Percentiles rank a stretch among this genome's conserved stretches.
These are phyloP conservation scores for Penicillium sp. DNA, from an alignment of 2,329 filamentous ascomycete genomes.

Conservation along the genomic window DNA sequence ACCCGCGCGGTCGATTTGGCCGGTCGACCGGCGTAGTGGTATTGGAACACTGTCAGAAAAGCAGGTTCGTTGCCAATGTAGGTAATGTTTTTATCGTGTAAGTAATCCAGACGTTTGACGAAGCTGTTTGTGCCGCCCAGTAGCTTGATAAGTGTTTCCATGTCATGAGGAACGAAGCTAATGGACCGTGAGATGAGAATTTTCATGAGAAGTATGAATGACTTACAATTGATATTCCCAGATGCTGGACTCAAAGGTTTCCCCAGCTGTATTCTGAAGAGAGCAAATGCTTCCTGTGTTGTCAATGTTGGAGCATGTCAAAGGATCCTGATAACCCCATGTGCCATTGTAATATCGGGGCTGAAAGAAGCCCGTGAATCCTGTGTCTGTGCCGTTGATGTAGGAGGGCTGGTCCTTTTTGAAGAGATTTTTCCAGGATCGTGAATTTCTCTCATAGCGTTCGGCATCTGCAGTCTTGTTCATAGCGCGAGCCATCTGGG, in stretches of 20 bases:
- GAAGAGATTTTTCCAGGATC: constrained; percentile 72
- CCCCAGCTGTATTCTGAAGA: constrained; percentile 35
- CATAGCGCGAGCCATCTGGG: constrained; percentile 63
- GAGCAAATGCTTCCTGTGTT: constrained; percentile 39
- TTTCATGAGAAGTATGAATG: constrained; percentile 42
- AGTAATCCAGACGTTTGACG: constrained; percentile 62
- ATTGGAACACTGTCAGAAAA: constrained; percentile 68
- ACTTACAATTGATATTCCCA: constrained; percentile 54
- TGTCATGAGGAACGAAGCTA: constrained; percentile 59
- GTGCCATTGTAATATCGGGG: constrained; percentile 70
- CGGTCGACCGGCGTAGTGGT: constrained; percentile 69
- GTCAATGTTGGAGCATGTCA: constrained; percentile 62
- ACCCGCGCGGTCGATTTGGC: constrained; percentile 54
- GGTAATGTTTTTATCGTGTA: constrained; percentile 66
- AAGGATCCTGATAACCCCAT: constrained; percentile 68
- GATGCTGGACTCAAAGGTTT: constrained; percentile 41
- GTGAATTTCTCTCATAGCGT: constrained; percentile 63
- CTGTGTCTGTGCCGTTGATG: constrained; percentile 62
- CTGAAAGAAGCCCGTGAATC: constrained; percentile 74
- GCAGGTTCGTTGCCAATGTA: constrained; percentile 69
- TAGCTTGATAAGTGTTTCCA: constrained; percentile 58
- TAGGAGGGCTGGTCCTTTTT: constrained; percentile 63
- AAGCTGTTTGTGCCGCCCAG: constrained; percentile 64
- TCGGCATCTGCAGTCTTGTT: constrained; percentile 59
- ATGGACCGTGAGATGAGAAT: constrained; percentile 26